Conservation (phyloP, 2,329 filamentous ascomycete species). For the Zasmidium citrigriseum region DNA sequence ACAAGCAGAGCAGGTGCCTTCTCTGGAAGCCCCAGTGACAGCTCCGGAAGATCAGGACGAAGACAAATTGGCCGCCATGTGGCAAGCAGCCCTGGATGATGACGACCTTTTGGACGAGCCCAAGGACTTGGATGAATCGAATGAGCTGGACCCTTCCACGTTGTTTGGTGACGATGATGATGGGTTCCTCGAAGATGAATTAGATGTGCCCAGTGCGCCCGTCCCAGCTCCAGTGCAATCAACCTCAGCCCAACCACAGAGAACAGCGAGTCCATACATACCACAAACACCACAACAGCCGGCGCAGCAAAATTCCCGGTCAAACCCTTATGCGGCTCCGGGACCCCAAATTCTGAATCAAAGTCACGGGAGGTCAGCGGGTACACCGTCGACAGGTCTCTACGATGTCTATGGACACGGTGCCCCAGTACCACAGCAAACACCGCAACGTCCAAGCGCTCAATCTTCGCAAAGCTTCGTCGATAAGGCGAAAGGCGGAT, state of each 20-base stretch:
- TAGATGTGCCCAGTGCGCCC: constrained; percentile 12
- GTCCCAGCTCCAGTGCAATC: constrained; percentile 10
- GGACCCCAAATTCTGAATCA: constrained; percentile 22
- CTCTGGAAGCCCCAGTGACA: constrained; percentile 12
- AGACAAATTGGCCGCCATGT: constrained; percentile 75
- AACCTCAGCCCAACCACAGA: constrained; percentile 10
- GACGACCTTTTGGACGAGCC: constrained; percentile 55
- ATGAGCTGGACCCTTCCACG: constrained; percentile 59
- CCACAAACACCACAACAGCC: constrained; percentile 12
- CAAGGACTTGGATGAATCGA: constrained; percentile 31
- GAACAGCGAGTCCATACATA: constrained; percentile 18
- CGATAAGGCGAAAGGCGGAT: constrained; percentile 87
- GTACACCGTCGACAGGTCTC: constrained; percentile 35
- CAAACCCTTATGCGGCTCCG: constrained; percentile 24
- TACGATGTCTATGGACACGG: constrained; percentile 33
- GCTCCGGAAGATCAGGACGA: constrained; percentile 31
- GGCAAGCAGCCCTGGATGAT: constrained; percentile 78
- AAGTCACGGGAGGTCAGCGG: constrained; percentile 30
- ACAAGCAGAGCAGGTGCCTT: constrained; percentile 8
- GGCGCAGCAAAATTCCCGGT: constrained; percentile 8
- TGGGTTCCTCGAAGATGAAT: constrained; percentile 74
- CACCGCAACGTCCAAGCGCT: constrained; percentile 52
- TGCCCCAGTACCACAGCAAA: constrained; percentile 13
- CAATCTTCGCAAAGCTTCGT: constrained; percentile 73
- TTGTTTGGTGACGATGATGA: constrained; percentile 84